Evolutionary conservation across 495 filamentous ascomycete genomes (phyloP).

Genomic region (Penicillium atrosanguineum): DNA sequence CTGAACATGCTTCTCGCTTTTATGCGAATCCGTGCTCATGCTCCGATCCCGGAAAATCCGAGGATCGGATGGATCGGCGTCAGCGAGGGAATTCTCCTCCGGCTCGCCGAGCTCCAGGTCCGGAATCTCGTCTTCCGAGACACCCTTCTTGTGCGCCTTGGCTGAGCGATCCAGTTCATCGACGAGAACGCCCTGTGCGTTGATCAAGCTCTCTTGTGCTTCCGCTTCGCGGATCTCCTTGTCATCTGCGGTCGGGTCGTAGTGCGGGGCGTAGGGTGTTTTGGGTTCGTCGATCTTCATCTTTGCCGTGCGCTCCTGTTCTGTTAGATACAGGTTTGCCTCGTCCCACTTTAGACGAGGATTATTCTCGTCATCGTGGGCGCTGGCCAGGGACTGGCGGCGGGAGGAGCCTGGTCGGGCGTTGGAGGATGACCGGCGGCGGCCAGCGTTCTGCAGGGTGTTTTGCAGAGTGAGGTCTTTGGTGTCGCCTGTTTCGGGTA

Average conservation of each 20-base stretch:
- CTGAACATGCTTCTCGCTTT: slow-evolving; percentile 69
- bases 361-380: slow-evolving; percentile 49
- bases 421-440: slow-evolving; percentile 76
- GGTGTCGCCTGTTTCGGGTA: slow-evolving; percentile 41
- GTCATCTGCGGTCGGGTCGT: slow-evolving; percentile 85
- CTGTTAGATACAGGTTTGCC: slow-evolving; percentile 91
- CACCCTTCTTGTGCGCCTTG: slow-evolving; percentile 36
- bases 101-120: slow-evolving; percentile 92
- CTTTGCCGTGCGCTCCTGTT: slow-evolving; percentile 89
- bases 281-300: slow-evolving; percentile 99
- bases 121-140: slow-evolving; percentile 77
- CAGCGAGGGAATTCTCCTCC: slow-evolving; percentile 57
- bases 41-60: slow-evolving; percentile 50
- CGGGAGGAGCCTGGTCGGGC: slow-evolving; percentile 62
- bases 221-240: slow-evolving; percentile 57
- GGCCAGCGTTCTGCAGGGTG: slow-evolving; percentile 90
- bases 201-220: slow-evolving; percentile 42
- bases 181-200: slow-evolving; percentile 58
- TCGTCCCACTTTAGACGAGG: slow-evolving; percentile 96
- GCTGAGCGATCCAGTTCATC: slow-evolving; percentile 68
- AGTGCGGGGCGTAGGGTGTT: slow-evolving; percentile 89
- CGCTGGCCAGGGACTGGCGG: slow-evolving; percentile 58
- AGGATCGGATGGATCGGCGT: slow-evolving; percentile 15
- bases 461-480: slow-evolving; percentile 92
- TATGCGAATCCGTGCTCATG: slow-evolving; percentile 48